Evolutionary conservation across 2,329 filamentous ascomycete species (phyloP), one percentile per base, ranked within the genome.

Genomic region (Aspergillus brunneoviolaceus): DNA sequence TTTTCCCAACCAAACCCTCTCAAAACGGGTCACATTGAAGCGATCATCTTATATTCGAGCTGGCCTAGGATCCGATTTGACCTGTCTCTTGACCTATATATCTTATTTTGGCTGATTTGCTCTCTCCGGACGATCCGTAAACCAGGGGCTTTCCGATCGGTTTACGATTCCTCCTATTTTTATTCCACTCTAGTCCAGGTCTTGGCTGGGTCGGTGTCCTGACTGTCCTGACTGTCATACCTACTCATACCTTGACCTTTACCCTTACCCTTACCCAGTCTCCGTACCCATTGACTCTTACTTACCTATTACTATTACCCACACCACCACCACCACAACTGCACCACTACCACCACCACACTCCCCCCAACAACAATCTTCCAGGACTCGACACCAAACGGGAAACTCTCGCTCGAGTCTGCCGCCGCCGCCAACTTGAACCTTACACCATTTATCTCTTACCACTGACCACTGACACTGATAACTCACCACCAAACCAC

Each of bases 161-260:
- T 55, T 55, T 25, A 48, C 53, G 53, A 55, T 55, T 29, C 47
- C 53, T 48, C 53, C 42, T 49, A 55, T 55, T 55, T 55, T 55
- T 55, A 61, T 61, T 63, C 53, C 50, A 45, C 60, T 60, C 58
- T 64, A 57, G 62, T 60, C 60, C 58, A 60, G 60, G 61, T 63
- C 60, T 64, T 65, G 62, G 60, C 63, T 60, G 62, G 62, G 51
- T 57, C 53, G 57, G 61, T 61, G 63, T 64, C 60, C 59, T 56
- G 53, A 64, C 57, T 64, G 58, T 64, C 60, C 61, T 58, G 53
- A 64, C 57, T 64, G 58, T 64, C 60, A 60, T 60, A 63, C 63
- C 33, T 35, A 12, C 11, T 35, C 27, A 29, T 35, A 35, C 33
- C 33, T 35, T 29, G 7, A 29, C 27, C 27, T 9, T 29, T 29